phyloP scores from a whole-genome alignment of 495 filamentous ascomycete species.

The Penicillium robsamsonii region DNA sequence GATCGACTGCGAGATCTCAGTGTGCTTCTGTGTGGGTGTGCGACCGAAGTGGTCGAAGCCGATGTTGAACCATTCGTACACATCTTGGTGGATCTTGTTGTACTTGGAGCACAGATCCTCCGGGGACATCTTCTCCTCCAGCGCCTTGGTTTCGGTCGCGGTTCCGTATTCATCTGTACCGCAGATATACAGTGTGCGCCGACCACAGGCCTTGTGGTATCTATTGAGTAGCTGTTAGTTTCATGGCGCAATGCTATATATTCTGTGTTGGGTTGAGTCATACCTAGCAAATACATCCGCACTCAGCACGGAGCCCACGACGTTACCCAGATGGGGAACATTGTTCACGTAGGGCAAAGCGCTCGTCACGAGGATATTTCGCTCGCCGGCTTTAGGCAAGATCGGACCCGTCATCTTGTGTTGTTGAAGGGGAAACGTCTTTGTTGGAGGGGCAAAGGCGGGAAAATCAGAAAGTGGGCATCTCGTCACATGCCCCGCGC shows the following conservation, averaged over 20 bases:
- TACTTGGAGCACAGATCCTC: slow-evolving; percentile 82
- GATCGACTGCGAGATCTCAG: slow-evolving; percentile 81
- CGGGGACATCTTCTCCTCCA: slow-evolving; percentile 66
- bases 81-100: slow-evolving; percentile 74
- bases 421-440: slow-evolving; percentile 21
- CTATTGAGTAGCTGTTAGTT: slow-evolving; percentile 35
- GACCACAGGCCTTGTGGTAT: slow-evolving; percentile 68
- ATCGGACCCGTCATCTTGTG: slow-evolving; percentile 37
- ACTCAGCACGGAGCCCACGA: slow-evolving; percentile 83
- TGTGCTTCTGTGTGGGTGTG: slow-evolving; percentile 78
- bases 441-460: slow-evolving; percentile 31
- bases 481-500: slow-evolving; percentile 32
- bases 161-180: slow-evolving; percentile 78
- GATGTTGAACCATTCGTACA: slow-evolving; percentile 88
- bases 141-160: slow-evolving; percentile 79
- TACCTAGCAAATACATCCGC: slow-evolving; percentile 75
- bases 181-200: slow-evolving; percentile 55
- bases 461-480: slow-evolving; percentile 32
- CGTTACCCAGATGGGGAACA: slow-evolving; percentile 91
- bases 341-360: slow-evolving; percentile 90
- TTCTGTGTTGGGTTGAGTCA: slow-evolving; percentile 22
- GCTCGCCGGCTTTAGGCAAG: slow-evolving; percentile 43
- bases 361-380: slow-evolving; percentile 52
- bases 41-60: slow-evolving; percentile 82
- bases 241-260: slow-evolving; percentile 4